Conservation (phyloP, 2,329 filamentous ascomycete species). For the Metarhizium album region DNA sequence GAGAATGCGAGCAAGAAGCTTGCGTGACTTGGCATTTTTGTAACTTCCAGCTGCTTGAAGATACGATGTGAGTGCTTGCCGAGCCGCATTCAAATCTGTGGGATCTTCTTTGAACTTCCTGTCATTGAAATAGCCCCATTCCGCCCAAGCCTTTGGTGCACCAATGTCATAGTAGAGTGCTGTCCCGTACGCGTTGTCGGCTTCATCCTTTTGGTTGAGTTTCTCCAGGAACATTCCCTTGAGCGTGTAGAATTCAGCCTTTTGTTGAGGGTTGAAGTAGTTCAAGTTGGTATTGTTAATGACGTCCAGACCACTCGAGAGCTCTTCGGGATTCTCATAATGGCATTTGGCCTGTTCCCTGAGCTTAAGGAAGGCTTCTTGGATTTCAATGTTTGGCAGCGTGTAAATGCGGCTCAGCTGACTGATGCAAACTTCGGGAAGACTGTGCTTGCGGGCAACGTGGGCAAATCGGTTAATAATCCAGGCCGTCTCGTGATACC, state of each 20-base stretch:
- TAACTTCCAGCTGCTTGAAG: constrained; percentile 91
- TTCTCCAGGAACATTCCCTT: constrained; percentile 99
- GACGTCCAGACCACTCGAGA: constrained; percentile 87
- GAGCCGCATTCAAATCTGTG: constrained; percentile 67
- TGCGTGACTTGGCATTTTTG: constrained; percentile 93
- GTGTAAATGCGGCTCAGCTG: constrained; percentile 98
- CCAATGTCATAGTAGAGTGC: constrained; percentile 94
- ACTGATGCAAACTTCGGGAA: constrained; percentile 94
- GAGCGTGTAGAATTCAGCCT: constrained; percentile 96
- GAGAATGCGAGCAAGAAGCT: constrained; percentile 82
- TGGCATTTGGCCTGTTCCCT: constrained; percentile 98
- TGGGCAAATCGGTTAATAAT: constrained; percentile 99
- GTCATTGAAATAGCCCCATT: constrained; percentile 98
- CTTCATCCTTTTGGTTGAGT: constrained; percentile 79
- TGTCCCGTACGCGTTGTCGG: constrained; percentile 87
- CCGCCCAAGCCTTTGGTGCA: constrained; percentile 93
- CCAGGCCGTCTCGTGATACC: constrained; percentile 98
- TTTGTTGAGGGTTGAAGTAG: constrained; percentile 92
- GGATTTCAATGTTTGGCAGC: constrained; percentile 97
- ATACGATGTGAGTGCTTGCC: constrained; percentile 91
- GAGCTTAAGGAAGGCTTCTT: constrained; percentile 95
- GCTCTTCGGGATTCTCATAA: constrained; percentile 88
- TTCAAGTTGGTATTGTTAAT: constrained; percentile 99
- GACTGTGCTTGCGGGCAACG: constrained; percentile 90
- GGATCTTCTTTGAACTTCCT: constrained; percentile 90